Evolutionary conservation across 2,329 filamentous ascomycete species (phyloP).

Genomic region (Penicillium sp.): DNA sequence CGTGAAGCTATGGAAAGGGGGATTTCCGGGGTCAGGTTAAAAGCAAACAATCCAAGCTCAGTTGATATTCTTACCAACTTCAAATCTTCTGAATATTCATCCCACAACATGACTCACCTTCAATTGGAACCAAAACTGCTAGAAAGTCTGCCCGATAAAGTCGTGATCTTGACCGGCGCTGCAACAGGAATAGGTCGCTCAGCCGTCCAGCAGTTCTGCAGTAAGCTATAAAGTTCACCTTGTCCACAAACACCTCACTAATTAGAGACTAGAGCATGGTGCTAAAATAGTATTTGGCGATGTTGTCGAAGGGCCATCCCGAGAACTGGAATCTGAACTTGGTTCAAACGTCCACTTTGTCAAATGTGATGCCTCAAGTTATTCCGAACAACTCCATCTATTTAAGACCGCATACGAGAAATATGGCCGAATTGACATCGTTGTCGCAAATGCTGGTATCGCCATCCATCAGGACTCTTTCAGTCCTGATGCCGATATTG

Average conservation of each 20-base stretch:
- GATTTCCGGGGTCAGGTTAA: background rate
- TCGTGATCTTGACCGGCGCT: slow-evolving; percentile 50
- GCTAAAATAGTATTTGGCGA: slow-evolving; percentile 12
- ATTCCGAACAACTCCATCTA: slow-evolving; percentile 13
- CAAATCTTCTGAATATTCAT: background rate
- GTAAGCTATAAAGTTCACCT: background rate
- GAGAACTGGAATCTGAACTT: slow-evolving; percentile 6
- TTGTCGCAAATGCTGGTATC: slow-evolving; percentile 26
- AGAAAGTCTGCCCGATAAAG: slow-evolving; percentile 34
- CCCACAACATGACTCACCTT: slow-evolving; percentile 14
- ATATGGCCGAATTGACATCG: slow-evolving; percentile 26
- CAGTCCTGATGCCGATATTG: slow-evolving; percentile 15
- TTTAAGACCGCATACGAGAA: slow-evolving; percentile 19
- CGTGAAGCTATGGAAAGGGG: background rate
- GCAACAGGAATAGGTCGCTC: slow-evolving; percentile 35
- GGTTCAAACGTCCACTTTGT: slow-evolving; percentile 8
- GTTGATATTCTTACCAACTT: background rate
- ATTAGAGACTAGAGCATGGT: background rate
- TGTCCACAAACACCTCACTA: background rate
- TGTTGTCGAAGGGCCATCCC: slow-evolving; percentile 3
- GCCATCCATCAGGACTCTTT: slow-evolving; percentile 18
- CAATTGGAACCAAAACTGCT: slow-evolving; percentile 16
- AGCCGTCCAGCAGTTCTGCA: slow-evolving; percentile 18
- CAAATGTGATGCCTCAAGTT: slow-evolving; percentile 9
- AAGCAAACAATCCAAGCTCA: background rate